phyloP scores from a whole-genome alignment of 176 grass and related monocot genomes.

The Oryza coarctata region DNA sequence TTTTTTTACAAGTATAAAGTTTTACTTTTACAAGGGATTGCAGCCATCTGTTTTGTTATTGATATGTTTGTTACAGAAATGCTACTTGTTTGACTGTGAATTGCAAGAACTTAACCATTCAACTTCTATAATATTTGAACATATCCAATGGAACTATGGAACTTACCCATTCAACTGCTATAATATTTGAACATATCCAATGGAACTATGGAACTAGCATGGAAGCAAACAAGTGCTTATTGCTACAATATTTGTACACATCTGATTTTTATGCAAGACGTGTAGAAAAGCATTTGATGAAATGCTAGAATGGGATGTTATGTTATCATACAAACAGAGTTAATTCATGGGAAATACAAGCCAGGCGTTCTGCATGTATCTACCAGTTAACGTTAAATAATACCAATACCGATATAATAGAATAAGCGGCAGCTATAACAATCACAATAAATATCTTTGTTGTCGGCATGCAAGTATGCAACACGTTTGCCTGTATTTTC shows the following conservation, averaged over 20 bases:
- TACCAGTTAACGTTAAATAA: neutral
- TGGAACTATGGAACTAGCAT: no score
- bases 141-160: neutral
- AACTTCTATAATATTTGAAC: neutral
- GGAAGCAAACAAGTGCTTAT: no score
- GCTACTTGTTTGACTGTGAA: neutral
- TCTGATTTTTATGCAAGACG: no score
- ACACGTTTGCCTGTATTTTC: neutral
- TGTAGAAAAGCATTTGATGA: no score
- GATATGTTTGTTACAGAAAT: neutral
- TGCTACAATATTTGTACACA: no score
- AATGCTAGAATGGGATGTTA: neutral
- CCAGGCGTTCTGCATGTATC: neutral
- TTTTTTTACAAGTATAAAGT: neutral
- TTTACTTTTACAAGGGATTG: neutral
- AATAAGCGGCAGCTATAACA: neutral
- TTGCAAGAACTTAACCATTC: neutral
- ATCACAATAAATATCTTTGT: neutral
- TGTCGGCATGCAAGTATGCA: neutral
- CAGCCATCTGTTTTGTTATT: neutral
- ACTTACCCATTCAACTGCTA: neutral
- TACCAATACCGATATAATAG: neutral
- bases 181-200: neutral
- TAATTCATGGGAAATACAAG: neutral
- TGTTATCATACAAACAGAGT: neutral